A percentile compares a stretch with the other conserved stretches of the same genome.
Conservation (phyloP, 805 yeast species). For the Candida adriatica region DNA sequence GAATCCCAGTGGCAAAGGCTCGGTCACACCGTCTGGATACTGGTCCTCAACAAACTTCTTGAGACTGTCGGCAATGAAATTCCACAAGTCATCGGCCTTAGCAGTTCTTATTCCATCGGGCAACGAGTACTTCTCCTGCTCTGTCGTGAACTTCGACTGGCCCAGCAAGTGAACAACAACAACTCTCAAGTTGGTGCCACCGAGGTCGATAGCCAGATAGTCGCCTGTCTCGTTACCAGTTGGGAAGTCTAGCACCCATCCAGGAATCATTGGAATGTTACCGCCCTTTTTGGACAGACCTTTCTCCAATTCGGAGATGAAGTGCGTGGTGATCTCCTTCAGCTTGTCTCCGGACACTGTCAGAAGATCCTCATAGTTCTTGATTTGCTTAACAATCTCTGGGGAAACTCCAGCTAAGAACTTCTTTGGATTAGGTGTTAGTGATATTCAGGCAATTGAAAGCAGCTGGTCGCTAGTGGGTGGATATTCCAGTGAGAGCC, state of each 20-base stretch:
- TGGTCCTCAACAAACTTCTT: conserved; percentile 59
- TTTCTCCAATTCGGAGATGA: conserved; percentile 70
- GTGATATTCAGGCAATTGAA: too few species aligned
- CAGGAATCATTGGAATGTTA: conserved; percentile 93
- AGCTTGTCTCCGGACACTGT: conserved; percentile 56
- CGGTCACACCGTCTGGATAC: conserved; percentile 61
- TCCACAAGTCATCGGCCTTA: conserved; percentile 68
- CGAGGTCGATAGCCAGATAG: conserved; percentile 89
- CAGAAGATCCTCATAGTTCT: conserved; percentile 52
- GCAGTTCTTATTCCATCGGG: conserved; percentile 79
- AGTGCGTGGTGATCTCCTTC: conserved; percentile 63
- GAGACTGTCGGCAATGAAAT: conserved; percentile 78
- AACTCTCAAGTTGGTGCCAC: conserved; percentile 95
- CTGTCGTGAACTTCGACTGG: conserved; percentile 73
- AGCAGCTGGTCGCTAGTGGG: too few species aligned
- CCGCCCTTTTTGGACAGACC: conserved; percentile 75
- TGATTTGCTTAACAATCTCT: conserved; percentile 50
- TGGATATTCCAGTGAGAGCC: too few species aligned
- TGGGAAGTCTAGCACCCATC: conserved; percentile 94
- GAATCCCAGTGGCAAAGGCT: conserved; percentile 77
- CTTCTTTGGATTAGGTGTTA: conserved; percentile 4
- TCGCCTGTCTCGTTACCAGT: conserved; percentile 89
- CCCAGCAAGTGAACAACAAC: conserved; percentile 84
- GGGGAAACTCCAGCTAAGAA: conserved; percentile 47
- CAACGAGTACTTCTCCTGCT: conserved; percentile 79